Percentiles rank a stretch among this genome's conserved stretches.
Evolutionary conservation across 805 yeast species (phyloP).

Genomic region (Candida fluviatilis): DNA sequence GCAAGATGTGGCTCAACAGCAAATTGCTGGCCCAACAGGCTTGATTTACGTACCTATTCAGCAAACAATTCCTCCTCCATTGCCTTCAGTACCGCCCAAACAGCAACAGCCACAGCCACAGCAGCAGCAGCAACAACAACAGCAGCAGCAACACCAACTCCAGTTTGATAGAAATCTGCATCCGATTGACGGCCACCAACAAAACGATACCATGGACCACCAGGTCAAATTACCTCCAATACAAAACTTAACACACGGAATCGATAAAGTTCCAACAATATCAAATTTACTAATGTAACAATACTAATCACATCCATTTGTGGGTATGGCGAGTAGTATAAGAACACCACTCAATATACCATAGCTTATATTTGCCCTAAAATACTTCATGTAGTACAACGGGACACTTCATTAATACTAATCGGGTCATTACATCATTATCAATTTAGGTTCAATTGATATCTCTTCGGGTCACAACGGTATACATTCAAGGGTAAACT

Average conservation of each 20-base stretch:
- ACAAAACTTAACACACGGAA: conserved; percentile 11
- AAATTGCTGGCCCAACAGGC: neutral
- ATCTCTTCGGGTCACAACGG: too few species aligned
- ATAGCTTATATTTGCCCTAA: too few species aligned
- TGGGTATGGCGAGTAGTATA: too few species aligned
- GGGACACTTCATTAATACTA: too few species aligned
- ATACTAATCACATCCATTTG: neutral
- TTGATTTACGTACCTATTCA: neutral
- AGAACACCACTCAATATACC: too few species aligned
- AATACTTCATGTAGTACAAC: too few species aligned
- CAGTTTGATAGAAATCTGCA: conserved; percentile 6
- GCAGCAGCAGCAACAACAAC: conserved; percentile 2
- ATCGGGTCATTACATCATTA: too few species aligned
- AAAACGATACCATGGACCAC: conserved; percentile 10
- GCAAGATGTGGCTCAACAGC: neutral
- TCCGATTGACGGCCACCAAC: conserved; percentile 9
- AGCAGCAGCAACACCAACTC: conserved; percentile 2
- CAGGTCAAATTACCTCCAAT: conserved; percentile 18
- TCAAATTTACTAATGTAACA: conserved; percentile 15
- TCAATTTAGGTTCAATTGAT: too few species aligned
- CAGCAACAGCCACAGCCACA: conserved; percentile 1
- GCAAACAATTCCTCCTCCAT: conserved; percentile 2
- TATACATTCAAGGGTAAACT: too few species aligned
- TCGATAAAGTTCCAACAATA: conserved; percentile 17
- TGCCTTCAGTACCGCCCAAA: conserved; percentile 1